Evolutionary conservation across 2,329 filamentous ascomycete species (phyloP), one percentile per base, ranked within the genome.

Genomic region (Diaporthe nobilis): DNA sequence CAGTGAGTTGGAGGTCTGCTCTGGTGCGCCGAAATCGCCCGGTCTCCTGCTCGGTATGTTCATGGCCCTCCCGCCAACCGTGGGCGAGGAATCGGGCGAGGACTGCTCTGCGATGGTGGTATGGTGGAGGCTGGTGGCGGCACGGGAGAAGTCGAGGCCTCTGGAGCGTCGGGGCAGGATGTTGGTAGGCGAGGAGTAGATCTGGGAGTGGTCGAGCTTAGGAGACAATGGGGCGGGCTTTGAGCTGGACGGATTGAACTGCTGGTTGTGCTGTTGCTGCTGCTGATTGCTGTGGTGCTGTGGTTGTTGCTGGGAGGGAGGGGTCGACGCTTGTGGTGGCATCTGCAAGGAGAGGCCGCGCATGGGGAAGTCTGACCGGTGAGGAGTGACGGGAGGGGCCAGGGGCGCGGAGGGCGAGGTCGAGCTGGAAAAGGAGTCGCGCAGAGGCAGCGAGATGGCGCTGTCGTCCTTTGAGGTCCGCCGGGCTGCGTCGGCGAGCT

Each of bases 111-210:
- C 96, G 12, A 98, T 90, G 0, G 94, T 98, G 22, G 96, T 98
- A 84, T 98, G 97, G 85, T 98, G 97, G 31, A 99, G 88, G 82
- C 96, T 98, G 15, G 96, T 98, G 77, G 95, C 97, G 15, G 96
- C 96, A 79, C 96, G 91, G 55, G 96, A 96, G 84, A 98, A 98
- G 85, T 98, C 96, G 77, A 98, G 88, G 58, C 96, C 96, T 74
- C 96, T 92, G 42, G 96, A 98, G 77, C 96, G 93, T 78, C 96
- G 92, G 25, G 96, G 96, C 10, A 98, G 89, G 63, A 98, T 94
- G 72, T 96, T 97, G 2, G 76, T 77, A 20, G 96, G 95, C 2
- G 95, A 96, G 57, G 94, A 94, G 86, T 97, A 98, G 65, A 93
- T 95, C 79, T 95, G 94, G 28, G 93, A 93, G 74, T 94, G 90